Percentiles rank a stretch among this genome's conserved stretches.
Evolutionary conservation across 257 asterid genomes (phyloP).

Genomic region (Plantago ovata): DNA sequence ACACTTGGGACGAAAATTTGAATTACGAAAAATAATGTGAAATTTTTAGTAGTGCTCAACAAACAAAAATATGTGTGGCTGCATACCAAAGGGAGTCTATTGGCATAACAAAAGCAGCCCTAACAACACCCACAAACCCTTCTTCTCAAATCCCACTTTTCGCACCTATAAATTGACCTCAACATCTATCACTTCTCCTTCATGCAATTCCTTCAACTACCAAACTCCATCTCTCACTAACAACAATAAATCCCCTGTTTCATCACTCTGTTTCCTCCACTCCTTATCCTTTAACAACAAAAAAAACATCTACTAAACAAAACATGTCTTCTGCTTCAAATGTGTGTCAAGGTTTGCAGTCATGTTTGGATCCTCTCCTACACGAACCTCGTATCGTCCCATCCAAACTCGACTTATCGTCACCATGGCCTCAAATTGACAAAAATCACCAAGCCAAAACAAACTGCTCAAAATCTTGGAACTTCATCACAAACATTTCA

Average conservation of each 20-base stretch:
- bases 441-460: neutral
- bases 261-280: constrained; percentile 9
- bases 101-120: constrained; percentile 24
- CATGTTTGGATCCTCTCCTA: constrained; percentile 37
- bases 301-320: constrained; percentile 1
- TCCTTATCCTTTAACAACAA: neutral
- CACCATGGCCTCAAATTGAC: constrained; percentile 25
- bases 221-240: constrained; percentile 21
- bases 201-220: constrained; percentile 31
- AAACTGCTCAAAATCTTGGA: constrained; percentile 23
- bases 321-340: constrained; percentile 37
- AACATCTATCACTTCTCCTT: constrained; percentile 40
- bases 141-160: constrained; percentile 24
- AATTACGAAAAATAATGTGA: neutral
- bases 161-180: constrained; percentile 55
- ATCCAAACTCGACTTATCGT: constrained; percentile 26
- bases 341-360: constrained; percentile 31
- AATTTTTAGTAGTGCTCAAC: neutral
- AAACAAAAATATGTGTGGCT: constrained; percentile 5
- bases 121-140: constrained; percentile 13
- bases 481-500: constrained; percentile 22
- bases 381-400: constrained; percentile 37
- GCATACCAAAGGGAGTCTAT: constrained; percentile 20
- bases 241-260: constrained; percentile 34
- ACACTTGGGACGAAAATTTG: constrained; percentile 2